A percentile compares a stretch with the other conserved stretches of the same genome.
Evolutionary conservation across 306 rosid species (phyloP).

Genomic region (Quercus engelmannii): DNA sequence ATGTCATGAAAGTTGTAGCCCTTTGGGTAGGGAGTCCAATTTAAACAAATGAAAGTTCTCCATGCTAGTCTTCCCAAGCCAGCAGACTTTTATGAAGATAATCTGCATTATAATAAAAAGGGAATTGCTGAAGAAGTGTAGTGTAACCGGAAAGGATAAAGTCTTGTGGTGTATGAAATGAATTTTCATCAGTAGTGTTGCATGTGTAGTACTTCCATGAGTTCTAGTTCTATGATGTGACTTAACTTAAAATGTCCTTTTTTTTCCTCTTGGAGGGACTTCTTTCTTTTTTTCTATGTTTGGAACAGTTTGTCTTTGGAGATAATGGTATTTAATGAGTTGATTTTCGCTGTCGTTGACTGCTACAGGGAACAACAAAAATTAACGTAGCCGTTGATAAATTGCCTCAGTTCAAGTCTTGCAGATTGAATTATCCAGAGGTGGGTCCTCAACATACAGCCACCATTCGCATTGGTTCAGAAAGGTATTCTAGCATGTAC

Average conservation of each 20-base stretch:
- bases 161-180: no score
- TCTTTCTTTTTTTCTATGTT: neutral
- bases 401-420: slow-evolving; percentile 71
- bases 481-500: slow-evolving; percentile 48
- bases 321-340: neutral
- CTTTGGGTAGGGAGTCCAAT: no score
- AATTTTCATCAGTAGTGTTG: no score
- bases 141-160: no score
- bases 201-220: no score
- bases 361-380: slow-evolving; percentile 83
- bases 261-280: neutral
- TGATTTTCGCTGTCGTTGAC: slow-evolving; percentile 19
- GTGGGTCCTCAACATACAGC: slow-evolving; percentile 81
- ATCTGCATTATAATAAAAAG: no score
- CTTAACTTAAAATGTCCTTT: neutral
- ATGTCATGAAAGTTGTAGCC: no score
- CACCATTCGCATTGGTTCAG: slow-evolving; percentile 90
- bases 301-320: neutral
- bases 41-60: no score
- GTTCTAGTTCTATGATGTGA: neutral
- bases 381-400: slow-evolving; percentile 82
- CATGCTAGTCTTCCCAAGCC: no score
- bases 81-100: no score
- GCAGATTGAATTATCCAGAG: slow-evolving; percentile 47
- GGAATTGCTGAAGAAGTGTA: no score